Conservation (phyloP, 768 basidiomycete genomes). For the Cantharellus anzutake region DNA sequence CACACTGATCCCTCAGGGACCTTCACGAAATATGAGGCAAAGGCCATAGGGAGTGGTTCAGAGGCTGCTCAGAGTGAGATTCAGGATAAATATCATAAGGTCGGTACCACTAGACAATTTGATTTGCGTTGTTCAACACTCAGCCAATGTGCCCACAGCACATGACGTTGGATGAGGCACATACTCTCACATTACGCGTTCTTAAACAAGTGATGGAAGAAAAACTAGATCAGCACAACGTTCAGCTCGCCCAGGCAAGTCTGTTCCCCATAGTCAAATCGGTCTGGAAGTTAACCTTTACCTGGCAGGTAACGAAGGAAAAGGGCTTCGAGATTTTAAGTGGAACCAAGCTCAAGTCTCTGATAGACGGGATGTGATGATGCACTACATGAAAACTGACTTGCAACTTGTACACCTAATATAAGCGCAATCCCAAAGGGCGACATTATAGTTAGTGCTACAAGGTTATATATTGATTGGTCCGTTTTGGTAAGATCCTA, state of each 20-base stretch:
- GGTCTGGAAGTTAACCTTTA: background rate
- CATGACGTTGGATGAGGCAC: slow-evolving; percentile 82
- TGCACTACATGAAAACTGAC: background rate
- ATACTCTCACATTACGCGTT: slow-evolving; percentile 67
- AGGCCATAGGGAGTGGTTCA: slow-evolving; percentile 95
- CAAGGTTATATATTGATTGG: too few relatives aligned
- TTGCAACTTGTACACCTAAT: too few relatives aligned
- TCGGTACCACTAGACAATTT: slow-evolving; percentile 17
- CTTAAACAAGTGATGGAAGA: slow-evolving; percentile 99
- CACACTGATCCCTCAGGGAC: slow-evolving; percentile 99
- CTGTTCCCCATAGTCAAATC: background rate
- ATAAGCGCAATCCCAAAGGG: too few relatives aligned
- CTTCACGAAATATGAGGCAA: slow-evolving; percentile 90
- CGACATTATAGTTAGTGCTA: too few relatives aligned
- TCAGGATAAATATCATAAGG: slow-evolving; percentile 94
- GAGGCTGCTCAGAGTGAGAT: slow-evolving; percentile 95
- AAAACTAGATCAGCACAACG: slow-evolving; percentile 96
- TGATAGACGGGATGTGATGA: slow-evolving; percentile 47
- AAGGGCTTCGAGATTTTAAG: slow-evolving; percentile 83
- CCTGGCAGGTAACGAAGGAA: slow-evolving; percentile 47
- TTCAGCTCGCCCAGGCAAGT: slow-evolving; percentile 82
- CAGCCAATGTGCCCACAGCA: slow-evolving; percentile 29
- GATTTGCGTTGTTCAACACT: background rate
- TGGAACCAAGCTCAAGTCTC: slow-evolving; percentile 58
- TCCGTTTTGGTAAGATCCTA: too few relatives aligned